Evolutionary conservation across 2,329 filamentous ascomycete species (phyloP).

Genomic region (Pseudogymnoascus sp.): DNA sequence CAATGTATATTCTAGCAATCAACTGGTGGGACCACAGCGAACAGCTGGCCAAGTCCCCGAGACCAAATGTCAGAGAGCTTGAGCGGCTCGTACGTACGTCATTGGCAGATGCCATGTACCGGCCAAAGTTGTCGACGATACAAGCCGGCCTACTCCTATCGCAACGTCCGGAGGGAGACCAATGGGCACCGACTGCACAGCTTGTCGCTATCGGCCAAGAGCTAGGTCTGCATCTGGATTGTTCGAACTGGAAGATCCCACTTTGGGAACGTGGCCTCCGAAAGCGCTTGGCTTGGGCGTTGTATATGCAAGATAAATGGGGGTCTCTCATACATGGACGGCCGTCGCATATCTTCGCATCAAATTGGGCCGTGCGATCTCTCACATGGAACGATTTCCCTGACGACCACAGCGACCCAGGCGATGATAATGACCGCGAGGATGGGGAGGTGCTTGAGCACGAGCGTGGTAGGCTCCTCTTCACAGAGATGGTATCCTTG

Average conservation of each 20-base stretch:
- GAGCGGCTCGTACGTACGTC: constrained; percentile 67
- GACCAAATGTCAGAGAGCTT: constrained; percentile 64
- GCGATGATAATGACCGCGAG: constrained; percentile 43
- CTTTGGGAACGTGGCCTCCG: constrained; percentile 78
- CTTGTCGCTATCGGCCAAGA: constrained; percentile 81
- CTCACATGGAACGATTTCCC: constrained; percentile 63
- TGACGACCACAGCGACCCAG: constrained; percentile 59
- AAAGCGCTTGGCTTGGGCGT: constrained; percentile 79
- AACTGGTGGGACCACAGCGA: constrained; percentile 79
- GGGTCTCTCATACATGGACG: constrained; percentile 76
- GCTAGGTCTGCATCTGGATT: constrained; percentile 81
- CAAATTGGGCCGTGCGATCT: constrained; percentile 67
- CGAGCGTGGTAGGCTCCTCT: constrained; percentile 60
- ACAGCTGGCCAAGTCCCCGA: constrained; percentile 52
- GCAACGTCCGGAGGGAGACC: constrained; percentile 66
- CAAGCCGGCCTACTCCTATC: constrained; percentile 69
- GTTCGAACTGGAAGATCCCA: constrained; percentile 77
- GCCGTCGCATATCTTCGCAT: constrained; percentile 62
- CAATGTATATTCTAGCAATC: constrained; percentile 75
- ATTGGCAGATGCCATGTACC: constrained; percentile 67
- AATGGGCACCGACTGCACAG: constrained; percentile 80
- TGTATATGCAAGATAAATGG: constrained; percentile 96
- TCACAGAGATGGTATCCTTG: constrained; percentile 66
- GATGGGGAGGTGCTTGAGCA: constrained; percentile 44
- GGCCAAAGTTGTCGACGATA: constrained; percentile 73